Evolutionary conservation across 78 protist species (phyloP).

Genomic region (Dictyostelium brefeldianum): DNA sequence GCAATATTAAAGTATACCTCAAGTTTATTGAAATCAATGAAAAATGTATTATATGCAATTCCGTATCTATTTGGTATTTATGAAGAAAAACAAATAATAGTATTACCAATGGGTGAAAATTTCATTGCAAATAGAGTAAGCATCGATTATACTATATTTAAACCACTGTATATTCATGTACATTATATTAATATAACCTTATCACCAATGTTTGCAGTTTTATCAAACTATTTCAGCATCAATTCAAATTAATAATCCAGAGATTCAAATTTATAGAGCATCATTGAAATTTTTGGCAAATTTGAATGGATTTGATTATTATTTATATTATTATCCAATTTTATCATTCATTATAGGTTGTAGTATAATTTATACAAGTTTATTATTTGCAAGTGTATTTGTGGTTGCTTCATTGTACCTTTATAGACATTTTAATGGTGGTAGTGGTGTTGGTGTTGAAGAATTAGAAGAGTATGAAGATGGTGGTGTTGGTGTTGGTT

Average conservation of each 20-base stretch:
- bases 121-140: constrained; percentile 56
- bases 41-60: background rate
- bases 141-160: no score
- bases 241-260: constrained; percentile 39
- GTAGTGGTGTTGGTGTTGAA: background rate
- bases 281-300: constrained; percentile 40
- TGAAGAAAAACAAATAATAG: constrained; percentile 58
- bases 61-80: constrained; percentile 50
- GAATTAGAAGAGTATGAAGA: constrained; percentile 26
- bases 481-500: background rate
- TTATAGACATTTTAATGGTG: constrained; percentile 36
- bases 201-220: no score
- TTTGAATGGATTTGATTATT: constrained; percentile 54
- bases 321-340: constrained; percentile 51
- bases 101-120: constrained; percentile 67
- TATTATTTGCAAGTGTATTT: background rate
- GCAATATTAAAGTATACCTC: constrained; percentile 55
- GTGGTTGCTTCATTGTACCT: constrained; percentile 24
- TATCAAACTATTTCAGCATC: constrained; percentile 60
- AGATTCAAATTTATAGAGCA: constrained; percentile 71
- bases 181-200: background rate
- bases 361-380: constrained; percentile 1
- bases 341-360: constrained; percentile 43
- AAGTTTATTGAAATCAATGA: background rate
- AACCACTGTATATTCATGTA: background rate